These are phyloP conservation scores for Cladosporium sp. DNA, from an alignment of 2,329 filamentous ascomycete species.

Conservation along the genomic window DNA sequence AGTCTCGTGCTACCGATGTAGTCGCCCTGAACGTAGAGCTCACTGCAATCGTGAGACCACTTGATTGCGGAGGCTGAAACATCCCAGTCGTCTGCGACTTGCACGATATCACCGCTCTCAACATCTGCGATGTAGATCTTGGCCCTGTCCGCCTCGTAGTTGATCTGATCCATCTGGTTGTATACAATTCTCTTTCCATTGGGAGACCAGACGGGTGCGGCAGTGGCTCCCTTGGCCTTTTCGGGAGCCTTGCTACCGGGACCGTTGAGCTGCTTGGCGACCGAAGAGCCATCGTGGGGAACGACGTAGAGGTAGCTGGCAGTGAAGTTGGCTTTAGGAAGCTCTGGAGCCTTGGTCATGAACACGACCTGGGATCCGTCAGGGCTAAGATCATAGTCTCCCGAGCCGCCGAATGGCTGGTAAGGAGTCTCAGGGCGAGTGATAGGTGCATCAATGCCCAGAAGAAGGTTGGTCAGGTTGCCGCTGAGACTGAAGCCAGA, in stretches of 20 bases:
- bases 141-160: conserved; percentile 21
- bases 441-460: conserved; percentile 20
- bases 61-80: conserved; percentile 15
- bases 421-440: conserved; percentile 23
- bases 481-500: conserved; percentile 18
- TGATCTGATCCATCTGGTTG: conserved; percentile 22
- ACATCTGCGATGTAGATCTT: conserved; percentile 24
- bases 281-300: conserved; percentile 24
- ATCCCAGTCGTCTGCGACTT: conserved; percentile 22
- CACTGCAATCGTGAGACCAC: conserved; percentile 18
- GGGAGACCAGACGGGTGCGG: conserved; percentile 19
- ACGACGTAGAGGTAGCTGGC: conserved; percentile 24
- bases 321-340: conserved; percentile 22
- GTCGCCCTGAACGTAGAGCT: conserved; percentile 20
- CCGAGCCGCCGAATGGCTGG: conserved; percentile 19
- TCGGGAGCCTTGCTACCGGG: conserved; percentile 21
- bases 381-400: conserved; percentile 23
- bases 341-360: conserved; percentile 22
- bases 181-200: conserved; percentile 21
- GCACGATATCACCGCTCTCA: conserved; percentile 18
- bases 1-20: conserved; percentile 21
- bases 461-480: conserved; percentile 20
- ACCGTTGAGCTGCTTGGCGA: conserved; percentile 22
- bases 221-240: conserved; percentile 21
- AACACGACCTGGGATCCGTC: conserved; percentile 23